Evolutionary conservation across 306 rosid genomes (phyloP), one percentile per base, ranked within the genome.

Genomic region (Gleditsia sinensis): DNA sequence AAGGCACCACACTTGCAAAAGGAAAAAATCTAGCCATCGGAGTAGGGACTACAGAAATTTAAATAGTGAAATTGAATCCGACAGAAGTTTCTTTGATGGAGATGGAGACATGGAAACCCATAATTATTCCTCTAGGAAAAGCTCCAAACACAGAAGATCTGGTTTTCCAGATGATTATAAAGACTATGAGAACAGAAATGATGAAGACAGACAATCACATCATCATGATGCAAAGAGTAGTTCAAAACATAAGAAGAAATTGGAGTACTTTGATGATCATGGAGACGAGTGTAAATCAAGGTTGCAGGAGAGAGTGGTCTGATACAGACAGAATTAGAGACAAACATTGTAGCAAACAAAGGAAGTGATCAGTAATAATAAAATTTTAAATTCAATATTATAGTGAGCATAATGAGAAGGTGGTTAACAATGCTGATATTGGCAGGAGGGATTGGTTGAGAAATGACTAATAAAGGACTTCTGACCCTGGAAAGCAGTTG

Each of bases 1-100:
- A 67, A 76, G 68, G 72, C 82, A 21, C 67, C 67, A 20, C 32
- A 33, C 14, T 8, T 27, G 58, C 30, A 63, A 72, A 76, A 82
- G 85, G 63, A 67, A 83, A 78, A 77, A 76, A 43, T 66, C 83
- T 39, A 63, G 75, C 69, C 67, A 76, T 61, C 68, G 7, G 33
- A 51, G 56, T 37, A 61, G 34, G 67, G 73, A 43, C 21, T 32
- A 57, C 36, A 48, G 19, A 27, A 40, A 66, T 66, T 40, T 17
- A 45, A 45, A 40, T 17, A 74, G 71, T 63, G 78, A 74, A 34
- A 50, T 78, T 74, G 82, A 79, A 67, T 74, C 78, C 32, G 59
- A 23, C 60, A 17, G 25, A 66, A 60, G 59, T 69, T 62, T 64
- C 2, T 71, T 75, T 55, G 76, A 82, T 73, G 65, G 59, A 59